These are phyloP conservation scores for Leccinum fallax DNA, from an alignment of 1,284 basidiomycete species.

Conservation along the genomic window DNA sequence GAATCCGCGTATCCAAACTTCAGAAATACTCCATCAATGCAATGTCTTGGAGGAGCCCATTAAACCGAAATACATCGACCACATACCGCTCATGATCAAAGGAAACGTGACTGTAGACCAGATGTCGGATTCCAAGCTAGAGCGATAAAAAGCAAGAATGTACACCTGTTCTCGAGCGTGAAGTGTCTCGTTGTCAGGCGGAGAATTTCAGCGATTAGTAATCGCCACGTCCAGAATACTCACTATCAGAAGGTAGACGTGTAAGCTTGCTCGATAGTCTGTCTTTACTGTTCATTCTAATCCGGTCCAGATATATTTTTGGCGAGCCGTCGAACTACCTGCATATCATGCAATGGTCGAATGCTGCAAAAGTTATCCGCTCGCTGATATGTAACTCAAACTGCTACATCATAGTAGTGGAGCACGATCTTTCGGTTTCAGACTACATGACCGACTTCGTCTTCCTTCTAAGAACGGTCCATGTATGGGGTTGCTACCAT, in stretches of 20 bases:
- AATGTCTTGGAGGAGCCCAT: too few species aligned
- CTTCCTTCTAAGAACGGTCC: constrained; percentile 46
- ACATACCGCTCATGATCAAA: too few species aligned
- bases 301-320: constrained; percentile 80
- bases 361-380: constrained; percentile 95
- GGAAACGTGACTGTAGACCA: too few species aligned
- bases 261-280: constrained; percentile 44
- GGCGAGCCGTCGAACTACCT: constrained; percentile 97
- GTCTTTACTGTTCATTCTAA: constrained; percentile 1
- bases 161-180: too few species aligned
- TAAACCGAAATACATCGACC: too few species aligned
- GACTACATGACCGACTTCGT: constrained; percentile 90
- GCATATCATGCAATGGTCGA: constrained; percentile 91
- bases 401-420: constrained; percentile 70
- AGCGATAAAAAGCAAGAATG: too few species aligned
- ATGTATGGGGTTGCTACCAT: not conserved
- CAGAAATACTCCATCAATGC: too few species aligned
- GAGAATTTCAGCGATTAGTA: too few species aligned
- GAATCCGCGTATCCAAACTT: too few species aligned
- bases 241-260: constrained; percentile 80
- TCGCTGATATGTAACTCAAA: constrained; percentile 44
- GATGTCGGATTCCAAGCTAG: too few species aligned
- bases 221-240: too few species aligned
- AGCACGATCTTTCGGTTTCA: constrained; percentile 86
- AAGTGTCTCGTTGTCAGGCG: too few species aligned